phyloP scores from a whole-genome alignment of 169 alveolate genomes.

The Eimeria zaria region DNA sequence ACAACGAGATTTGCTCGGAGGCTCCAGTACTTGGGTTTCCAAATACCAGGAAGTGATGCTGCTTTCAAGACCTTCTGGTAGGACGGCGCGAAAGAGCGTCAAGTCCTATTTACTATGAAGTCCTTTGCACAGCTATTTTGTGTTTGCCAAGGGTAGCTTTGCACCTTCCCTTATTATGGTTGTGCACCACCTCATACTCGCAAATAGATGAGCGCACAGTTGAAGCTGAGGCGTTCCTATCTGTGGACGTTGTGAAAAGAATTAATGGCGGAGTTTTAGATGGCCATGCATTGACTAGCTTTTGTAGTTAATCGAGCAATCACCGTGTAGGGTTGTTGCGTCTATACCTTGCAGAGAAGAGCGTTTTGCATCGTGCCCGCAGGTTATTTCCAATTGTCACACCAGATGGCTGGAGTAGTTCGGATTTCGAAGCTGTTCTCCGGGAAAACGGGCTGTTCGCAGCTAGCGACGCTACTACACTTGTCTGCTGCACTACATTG shows the following conservation, averaged over 20 bases:
- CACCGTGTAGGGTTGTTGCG: background rate
- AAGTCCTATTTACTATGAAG: background rate
- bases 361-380: background rate
- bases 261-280: background rate
- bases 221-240: background rate
- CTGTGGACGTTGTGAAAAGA: background rate
- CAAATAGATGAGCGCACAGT: background rate
- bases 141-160: background rate
- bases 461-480: slow-evolving; percentile 70
- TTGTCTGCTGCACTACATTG: slow-evolving; percentile 4
- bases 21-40: slow-evolving; percentile 45
- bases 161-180: background rate
- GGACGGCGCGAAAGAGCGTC: background rate
- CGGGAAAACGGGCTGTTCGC: slow-evolving; percentile 65
- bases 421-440: slow-evolving; percentile 37
- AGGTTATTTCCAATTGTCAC: slow-evolving; percentile 56
- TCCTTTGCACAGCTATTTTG: background rate
- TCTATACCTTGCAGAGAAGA: background rate
- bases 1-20: slow-evolving; percentile 39
- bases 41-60: slow-evolving; percentile 48
- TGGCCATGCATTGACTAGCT: background rate
- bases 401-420: slow-evolving; percentile 6
- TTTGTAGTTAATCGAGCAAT: background rate
- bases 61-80: slow-evolving; percentile 68
- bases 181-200: background rate